Evolutionary conservation across 805 yeast genomes (phyloP).

Genomic region (Candida maris): DNA sequence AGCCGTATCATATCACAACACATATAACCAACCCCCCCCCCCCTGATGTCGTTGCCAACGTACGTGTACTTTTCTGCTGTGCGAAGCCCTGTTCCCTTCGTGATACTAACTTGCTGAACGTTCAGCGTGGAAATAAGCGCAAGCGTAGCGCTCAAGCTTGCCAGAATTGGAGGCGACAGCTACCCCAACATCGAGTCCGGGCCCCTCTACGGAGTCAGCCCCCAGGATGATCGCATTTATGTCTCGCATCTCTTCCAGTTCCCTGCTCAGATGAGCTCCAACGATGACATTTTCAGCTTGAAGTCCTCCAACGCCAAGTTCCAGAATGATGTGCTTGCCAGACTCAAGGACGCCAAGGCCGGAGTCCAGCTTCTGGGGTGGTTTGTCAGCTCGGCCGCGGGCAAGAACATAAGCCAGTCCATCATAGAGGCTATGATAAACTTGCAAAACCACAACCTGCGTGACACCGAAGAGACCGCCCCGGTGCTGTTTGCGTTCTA

Average conservation of each 20-base stretch:
- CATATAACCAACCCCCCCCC: too few relatives aligned
- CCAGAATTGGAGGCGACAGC: conserved; percentile 63
- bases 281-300: conserved; percentile 54
- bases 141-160: conserved; percentile 53
- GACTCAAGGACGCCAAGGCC: conserved; percentile 56
- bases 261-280: conserved; percentile 38
- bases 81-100: neutral
- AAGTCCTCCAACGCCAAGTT: conserved; percentile 58
- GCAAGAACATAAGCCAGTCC: conserved; percentile 62
- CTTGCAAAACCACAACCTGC: conserved; percentile 41
- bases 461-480: conserved; percentile 26
- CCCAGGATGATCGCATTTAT: conserved; percentile 35
- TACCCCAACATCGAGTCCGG: conserved; percentile 65
- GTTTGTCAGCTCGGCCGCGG: conserved; percentile 70
- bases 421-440: conserved; percentile 67
- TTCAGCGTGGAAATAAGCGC: conserved; percentile 44
- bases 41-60: conserved; percentile 1
- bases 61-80: neutral
- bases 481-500: conserved; percentile 55
- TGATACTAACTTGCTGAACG: conserved; percentile 4
- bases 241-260: conserved; percentile 64
- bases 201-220: conserved; percentile 71
- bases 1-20: too few relatives aligned
- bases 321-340: conserved; percentile 63
- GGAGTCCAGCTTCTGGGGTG: conserved; percentile 77